These are phyloP conservation scores for Dissophora ornata DNA, from an alignment of 192 early-diverging fungal genomes.

Conservation along the genomic window DNA sequence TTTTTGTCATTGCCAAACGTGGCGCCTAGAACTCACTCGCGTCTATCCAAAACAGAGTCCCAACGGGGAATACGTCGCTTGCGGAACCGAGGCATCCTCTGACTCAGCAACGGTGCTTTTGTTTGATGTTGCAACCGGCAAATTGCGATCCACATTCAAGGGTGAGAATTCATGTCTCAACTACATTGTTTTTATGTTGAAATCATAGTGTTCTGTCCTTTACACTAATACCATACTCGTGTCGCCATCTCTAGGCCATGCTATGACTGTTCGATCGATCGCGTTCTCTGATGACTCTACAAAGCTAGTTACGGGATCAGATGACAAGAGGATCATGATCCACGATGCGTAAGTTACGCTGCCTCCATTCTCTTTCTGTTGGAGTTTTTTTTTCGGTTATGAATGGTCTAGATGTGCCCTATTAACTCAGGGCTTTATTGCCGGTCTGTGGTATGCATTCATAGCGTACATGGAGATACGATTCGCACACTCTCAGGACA, in stretches of 20 bases:
- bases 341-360: conserved; percentile 41
- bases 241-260: conserved; percentile 66
- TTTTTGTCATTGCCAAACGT: too few species aligned
- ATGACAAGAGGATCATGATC: conserved; percentile 80
- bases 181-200: too few species aligned
- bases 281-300: conserved; percentile 79
- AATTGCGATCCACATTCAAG: conserved; percentile 70
- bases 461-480: conserved; percentile 81
- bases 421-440: too few species aligned
- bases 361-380: background rate
- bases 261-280: conserved; percentile 80
- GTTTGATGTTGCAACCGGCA: conserved; percentile 77
- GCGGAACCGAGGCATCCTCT: conserved; percentile 74
- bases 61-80: conserved; percentile 79
- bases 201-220: background rate
- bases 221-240: background rate
- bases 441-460: too few species aligned
- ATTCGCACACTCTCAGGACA: conserved; percentile 82
- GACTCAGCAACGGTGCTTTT: conserved; percentile 70
- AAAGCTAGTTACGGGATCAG: conserved; percentile 78
- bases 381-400: too few species aligned
- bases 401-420: too few species aligned
- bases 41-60: conserved; percentile 63
- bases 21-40: too few species aligned
- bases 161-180: too few species aligned